phyloP scores from a whole-genome alignment of 179 eudicot species.

The Carnegiea gigantea region DNA sequence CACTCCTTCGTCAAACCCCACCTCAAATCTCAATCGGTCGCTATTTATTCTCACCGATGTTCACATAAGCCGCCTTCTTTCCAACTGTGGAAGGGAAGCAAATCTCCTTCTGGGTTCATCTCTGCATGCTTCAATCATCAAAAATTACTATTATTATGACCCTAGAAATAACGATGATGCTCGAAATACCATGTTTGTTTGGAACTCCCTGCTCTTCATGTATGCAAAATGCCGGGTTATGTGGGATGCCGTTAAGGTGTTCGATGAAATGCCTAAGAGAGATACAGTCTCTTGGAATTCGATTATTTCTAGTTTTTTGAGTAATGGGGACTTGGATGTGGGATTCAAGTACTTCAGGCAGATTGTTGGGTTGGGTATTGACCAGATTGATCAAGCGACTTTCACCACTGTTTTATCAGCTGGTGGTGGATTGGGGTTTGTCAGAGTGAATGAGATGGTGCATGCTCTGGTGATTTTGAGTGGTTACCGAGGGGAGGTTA shows the following conservation, averaged over 20 bases:
- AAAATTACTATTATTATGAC: constrained; percentile 34
- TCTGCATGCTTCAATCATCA: constrained; percentile 65
- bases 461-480: constrained; percentile 55
- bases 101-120: constrained; percentile 61
- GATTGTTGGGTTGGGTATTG: constrained; percentile 42
- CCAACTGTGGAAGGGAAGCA: constrained; percentile 53
- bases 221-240: constrained; percentile 50
- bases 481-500: constrained; percentile 56
- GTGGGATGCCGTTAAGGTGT: constrained; percentile 61
- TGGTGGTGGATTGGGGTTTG: constrained; percentile 39
- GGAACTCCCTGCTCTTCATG: constrained; percentile 63
- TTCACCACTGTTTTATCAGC: constrained; percentile 67
- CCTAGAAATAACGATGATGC: constrained; percentile 15
- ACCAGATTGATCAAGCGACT: constrained; percentile 64
- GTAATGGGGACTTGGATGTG: constrained; percentile 35
- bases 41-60: constrained; percentile 32
- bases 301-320: constrained; percentile 51
- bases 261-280: constrained; percentile 70
- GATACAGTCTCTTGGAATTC: constrained; percentile 84
- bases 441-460: constrained; percentile 39
- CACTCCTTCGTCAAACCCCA: constrained; percentile 23
- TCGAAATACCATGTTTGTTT: constrained; percentile 36
- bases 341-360: constrained; percentile 59
- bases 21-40: constrained; percentile 1
- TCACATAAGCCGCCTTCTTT: constrained; percentile 45